Percentiles rank a stretch among this genome's conserved stretches.
These are phyloP conservation scores for Gossypium gossypioides DNA, from an alignment of 441 rosid genomes.

Conservation along the genomic window DNA sequence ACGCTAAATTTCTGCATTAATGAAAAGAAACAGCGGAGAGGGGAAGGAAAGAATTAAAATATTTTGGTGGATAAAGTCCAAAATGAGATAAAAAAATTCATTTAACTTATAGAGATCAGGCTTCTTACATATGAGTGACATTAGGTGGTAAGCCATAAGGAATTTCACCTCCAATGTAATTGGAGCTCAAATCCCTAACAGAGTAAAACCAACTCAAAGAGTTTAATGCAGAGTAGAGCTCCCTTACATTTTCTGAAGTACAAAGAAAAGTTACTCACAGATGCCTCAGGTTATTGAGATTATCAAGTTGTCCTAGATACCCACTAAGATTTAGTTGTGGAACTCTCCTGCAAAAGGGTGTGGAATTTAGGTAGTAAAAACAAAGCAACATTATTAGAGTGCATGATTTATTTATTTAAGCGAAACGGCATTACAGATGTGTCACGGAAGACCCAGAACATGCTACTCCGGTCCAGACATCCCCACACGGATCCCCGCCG, in stretches of 20 bases:
- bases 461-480: constrained; percentile 74
- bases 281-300: constrained; percentile 58
- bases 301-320: constrained; percentile 50
- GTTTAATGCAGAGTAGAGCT: constrained; percentile 6
- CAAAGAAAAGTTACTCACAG: constrained; percentile 42
- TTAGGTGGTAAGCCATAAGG: constrained; percentile 71
- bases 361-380: not conserved
- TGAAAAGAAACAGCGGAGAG: not conserved
- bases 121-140: constrained; percentile 67
- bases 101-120: constrained; percentile 3
- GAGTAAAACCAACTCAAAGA: constrained; percentile 14
- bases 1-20: constrained; percentile 60
- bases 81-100: not conserved
- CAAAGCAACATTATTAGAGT: not conserved
- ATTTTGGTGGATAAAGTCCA: constrained; percentile 1
- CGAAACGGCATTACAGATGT: constrained; percentile 40
- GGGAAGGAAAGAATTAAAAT: constrained; percentile 4
- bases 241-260: not conserved
- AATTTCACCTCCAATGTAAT: constrained; percentile 61
- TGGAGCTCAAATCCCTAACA: constrained; percentile 75
- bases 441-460: constrained; percentile 63
- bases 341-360: constrained; percentile 39
- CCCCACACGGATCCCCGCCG: constrained; percentile 81
- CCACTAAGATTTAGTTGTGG: constrained; percentile 60
- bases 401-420: not conserved